Evolutionary conservation across 179 eudicot genomes (phyloP), one percentile per base, ranked within the genome.

Genomic region (Amaranthus tricolor): DNA sequence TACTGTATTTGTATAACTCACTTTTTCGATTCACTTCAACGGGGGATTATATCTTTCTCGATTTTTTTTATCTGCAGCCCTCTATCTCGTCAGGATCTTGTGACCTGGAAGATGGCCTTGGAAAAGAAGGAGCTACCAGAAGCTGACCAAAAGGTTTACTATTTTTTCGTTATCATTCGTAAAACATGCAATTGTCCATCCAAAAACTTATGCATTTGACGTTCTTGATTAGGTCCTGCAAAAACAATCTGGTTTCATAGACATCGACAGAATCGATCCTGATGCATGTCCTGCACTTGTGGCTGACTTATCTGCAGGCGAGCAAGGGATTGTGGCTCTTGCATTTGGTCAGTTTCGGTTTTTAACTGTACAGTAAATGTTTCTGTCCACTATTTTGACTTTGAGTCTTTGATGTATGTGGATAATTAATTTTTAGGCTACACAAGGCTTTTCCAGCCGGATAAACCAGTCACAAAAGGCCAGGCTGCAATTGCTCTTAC

Each of bases 401-500:
- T 43, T 60, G 70, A 31, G 74, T 60, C 56, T 54, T 79, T 60
- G 9, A 62, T 56, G 67, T 72, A 12, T 58, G 48, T 17, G 6
- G 51, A 44, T 59, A 64, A 78, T 53, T 50, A 76, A 53, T 76
- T 45, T 77, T 78, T 85, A 95, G 99, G 99, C 49, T 92, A 90
- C 80, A 95, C 99, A 63, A 88, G 92, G 75, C 91, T 93, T 56
- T 95, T 95, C 81, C 97, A 95, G 82, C 96, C 99, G 43, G 91
- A 90, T 75, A 95, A 95, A 60, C 99, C 97, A 66, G 96, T 93
- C 70, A 95, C 99, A n/a, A 90, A 90, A 80, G 95, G 92, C 78
- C 99, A 95, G 75, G 93, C 99, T 77, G 99, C 99, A 70, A 85
- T 93, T 82, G 97, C 96, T 79, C 88, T 95, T 74, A 86, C 97